A percentile compares a stretch with the other conserved stretches of the same genome.
Conservation (phyloP, 208 protist species). For the Trypanosoma rangeli region DNA sequence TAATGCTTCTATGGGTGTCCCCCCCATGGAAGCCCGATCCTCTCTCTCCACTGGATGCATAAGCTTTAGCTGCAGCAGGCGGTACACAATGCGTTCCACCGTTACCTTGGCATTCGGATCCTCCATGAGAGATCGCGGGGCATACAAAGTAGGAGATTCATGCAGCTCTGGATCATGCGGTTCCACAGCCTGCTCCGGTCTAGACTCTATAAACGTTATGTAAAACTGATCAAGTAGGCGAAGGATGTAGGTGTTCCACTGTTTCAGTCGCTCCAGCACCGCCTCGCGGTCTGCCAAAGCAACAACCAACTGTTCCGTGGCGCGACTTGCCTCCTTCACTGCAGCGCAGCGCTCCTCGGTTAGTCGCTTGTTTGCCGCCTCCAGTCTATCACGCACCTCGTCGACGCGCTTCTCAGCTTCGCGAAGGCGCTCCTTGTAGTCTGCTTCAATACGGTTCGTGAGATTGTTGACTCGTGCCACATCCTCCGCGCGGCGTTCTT, state of each 20-base stretch:
- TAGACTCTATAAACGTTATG: conserved; percentile 37
- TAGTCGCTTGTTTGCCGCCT: conserved; percentile 36
- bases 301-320: conserved; percentile 51
- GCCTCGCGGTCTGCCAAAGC: conserved; percentile 56
- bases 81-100: conserved; percentile 73
- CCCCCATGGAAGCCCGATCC: conserved; percentile 7
- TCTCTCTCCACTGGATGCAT: conserved; percentile 27
- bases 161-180: conserved; percentile 54
- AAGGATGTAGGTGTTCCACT: conserved; percentile 80
- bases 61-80: conserved; percentile 63
- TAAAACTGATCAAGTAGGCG: conserved; percentile 63
- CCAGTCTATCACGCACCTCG: conserved; percentile 51
- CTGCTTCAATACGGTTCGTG: conserved; percentile 61
- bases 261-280: conserved; percentile 57
- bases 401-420: conserved; percentile 59
- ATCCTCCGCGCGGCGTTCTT: conserved; percentile 55
- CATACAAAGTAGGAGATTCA: conserved; percentile 66
- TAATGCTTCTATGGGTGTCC: conserved; percentile 30
- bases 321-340: conserved; percentile 44
- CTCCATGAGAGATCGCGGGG: conserved; percentile 57
- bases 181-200: conserved; percentile 51
- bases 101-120: conserved; percentile 67
- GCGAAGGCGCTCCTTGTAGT: conserved; percentile 76
- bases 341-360: conserved; percentile 40
- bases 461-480: conserved; percentile 47